Evolutionary conservation across 1,284 basidiomycete species (phyloP).

Genomic region (Cutaneotrichosporon spelunceum): DNA sequence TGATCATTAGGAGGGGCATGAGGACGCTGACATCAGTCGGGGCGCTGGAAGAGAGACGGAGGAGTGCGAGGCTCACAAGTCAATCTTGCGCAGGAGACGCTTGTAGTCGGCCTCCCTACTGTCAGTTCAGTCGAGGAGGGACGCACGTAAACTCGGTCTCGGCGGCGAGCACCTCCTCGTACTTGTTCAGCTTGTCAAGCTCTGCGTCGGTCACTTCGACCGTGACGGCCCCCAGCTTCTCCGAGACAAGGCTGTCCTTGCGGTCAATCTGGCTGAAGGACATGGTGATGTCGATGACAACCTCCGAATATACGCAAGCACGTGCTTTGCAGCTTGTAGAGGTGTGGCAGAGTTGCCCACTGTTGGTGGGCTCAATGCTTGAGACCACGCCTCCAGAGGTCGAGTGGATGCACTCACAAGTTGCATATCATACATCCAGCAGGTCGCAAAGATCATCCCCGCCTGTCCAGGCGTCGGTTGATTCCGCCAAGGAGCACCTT

Average conservation of each 20-base stretch:
- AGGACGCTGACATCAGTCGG: conserved; percentile 8
- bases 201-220: background rate
- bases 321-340: too few relatives aligned
- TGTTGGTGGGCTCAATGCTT: too few relatives aligned
- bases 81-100: conserved; percentile 20
- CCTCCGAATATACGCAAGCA: too few relatives aligned
- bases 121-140: background rate
- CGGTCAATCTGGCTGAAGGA: background rate
- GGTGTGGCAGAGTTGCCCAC: background rate
- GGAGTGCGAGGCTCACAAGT: conserved; percentile 7
- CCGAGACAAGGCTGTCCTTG: background rate
- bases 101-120: conserved; percentile 16
- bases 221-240: background rate
- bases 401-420: background rate
- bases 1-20: conserved; percentile 21
- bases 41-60: background rate
- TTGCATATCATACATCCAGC: background rate
- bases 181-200: conserved; percentile 8
- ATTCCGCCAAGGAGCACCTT: conserved; percentile 48
- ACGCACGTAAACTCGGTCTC: conserved; percentile 19
- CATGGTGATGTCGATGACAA: background rate
- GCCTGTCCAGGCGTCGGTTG: conserved; percentile 38
- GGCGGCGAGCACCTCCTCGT: conserved; percentile 18
- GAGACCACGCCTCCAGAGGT: too few relatives aligned
- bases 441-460: background rate